These are phyloP conservation scores for Populus alba DNA, from an alignment of 345 rosid genomes.

Conservation along the genomic window DNA sequence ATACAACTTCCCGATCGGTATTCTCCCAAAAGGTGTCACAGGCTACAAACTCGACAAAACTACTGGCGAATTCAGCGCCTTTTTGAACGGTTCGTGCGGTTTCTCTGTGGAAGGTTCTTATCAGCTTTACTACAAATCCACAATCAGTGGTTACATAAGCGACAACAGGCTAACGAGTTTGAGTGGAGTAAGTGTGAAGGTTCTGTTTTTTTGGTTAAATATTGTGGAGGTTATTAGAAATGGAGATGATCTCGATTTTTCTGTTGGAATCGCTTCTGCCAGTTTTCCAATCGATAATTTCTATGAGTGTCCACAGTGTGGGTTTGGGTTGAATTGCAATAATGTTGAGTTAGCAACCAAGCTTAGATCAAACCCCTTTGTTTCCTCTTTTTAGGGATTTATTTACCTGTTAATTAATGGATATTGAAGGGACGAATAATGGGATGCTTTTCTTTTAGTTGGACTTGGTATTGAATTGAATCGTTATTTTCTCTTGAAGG, in stretches of 20 bases:
- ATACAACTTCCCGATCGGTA: conserved; percentile 74
- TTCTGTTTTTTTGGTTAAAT: conserved; percentile 81
- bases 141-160: conserved; percentile 69
- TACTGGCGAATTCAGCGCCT: conserved; percentile 64
- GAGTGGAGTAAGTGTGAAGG: conserved; percentile 83
- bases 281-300: conserved; percentile 69
- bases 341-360: conserved; percentile 29
- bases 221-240: conserved; percentile 75
- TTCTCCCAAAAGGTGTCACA: conserved; percentile 67
- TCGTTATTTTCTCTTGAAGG: neutral
- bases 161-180: conserved; percentile 52
- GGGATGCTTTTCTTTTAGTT: neutral
- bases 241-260: conserved; percentile 63
- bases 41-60: conserved; percentile 61
- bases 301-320: conserved; percentile 85
- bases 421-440: neutral
- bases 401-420: neutral
- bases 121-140: conserved; percentile 68
- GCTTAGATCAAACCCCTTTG: conserved; percentile 40
- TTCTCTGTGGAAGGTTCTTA: conserved; percentile 90
- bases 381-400: conserved; percentile 51
- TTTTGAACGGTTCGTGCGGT: conserved; percentile 61
- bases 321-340: conserved; percentile 78
- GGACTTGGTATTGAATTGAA: neutral
- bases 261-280: conserved; percentile 92